phyloP scores from a whole-genome alignment of 139 green algal species.

The Volvox reticuliferus region DNA sequence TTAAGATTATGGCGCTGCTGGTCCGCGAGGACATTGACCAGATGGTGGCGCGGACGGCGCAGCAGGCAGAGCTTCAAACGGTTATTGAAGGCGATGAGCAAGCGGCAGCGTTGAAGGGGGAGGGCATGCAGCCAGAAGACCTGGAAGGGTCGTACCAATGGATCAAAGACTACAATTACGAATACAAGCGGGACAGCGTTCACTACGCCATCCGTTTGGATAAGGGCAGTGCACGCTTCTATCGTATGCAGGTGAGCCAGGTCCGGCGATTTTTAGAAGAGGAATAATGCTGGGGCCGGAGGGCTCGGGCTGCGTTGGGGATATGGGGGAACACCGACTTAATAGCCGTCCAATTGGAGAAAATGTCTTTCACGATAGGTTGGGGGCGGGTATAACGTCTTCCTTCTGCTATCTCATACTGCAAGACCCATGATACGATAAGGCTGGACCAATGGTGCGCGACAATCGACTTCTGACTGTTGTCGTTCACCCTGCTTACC shows the following conservation, averaged over 20 bases:
- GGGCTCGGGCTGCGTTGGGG: too few species aligned
- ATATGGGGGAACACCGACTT: too few species aligned
- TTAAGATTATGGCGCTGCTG: conserved; percentile 53
- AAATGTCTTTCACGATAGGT: too few species aligned
- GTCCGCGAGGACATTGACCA: conserved; percentile 26
- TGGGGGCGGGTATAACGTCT: too few species aligned
- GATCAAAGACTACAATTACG: conserved; percentile 54
- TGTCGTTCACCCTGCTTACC: too few species aligned
- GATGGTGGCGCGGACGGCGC: conserved; percentile 22
- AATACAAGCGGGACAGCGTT: conserved; percentile 36
- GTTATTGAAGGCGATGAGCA: neutral
- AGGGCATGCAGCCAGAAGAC: conserved; percentile 30
- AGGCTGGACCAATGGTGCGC: too few species aligned
- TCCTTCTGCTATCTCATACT: too few species aligned
- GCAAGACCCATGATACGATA: too few species aligned
- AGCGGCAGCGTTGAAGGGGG: neutral
- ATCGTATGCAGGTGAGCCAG: conserved; percentile 28
- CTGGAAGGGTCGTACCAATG: conserved; percentile 46
- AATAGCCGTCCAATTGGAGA: too few species aligned
- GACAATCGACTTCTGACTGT: too few species aligned
- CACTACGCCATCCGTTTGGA: conserved; percentile 33
- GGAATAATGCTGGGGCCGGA: too few species aligned
- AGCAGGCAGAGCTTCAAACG: conserved; percentile 5
- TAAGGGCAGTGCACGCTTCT: conserved; percentile 19
- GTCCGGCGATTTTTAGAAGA: too few species aligned